These are phyloP conservation scores for Friedmanniomyces endolithicus DNA, from an alignment of 495 filamentous ascomycete species.

Conservation along the genomic window DNA sequence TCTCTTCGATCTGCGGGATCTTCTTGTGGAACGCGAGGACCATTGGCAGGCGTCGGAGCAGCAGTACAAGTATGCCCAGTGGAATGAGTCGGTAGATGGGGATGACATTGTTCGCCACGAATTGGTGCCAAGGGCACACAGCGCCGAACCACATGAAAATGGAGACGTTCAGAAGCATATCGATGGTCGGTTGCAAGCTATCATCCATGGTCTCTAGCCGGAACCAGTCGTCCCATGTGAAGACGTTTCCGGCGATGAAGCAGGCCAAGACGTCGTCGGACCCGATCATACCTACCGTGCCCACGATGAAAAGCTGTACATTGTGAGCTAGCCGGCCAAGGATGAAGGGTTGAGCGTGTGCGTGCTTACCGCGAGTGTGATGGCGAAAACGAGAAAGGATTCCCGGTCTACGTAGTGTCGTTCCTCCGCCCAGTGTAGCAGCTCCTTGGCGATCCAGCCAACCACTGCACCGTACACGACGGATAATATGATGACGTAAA, in stretches of 20 bases:
- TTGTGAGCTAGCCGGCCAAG: neutral
- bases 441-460: constrained; percentile 68
- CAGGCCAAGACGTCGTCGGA: constrained; percentile 87
- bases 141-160: constrained; percentile 90
- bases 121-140: constrained; percentile 68
- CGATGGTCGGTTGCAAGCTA: constrained; percentile 79
- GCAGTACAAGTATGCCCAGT: constrained; percentile 66
- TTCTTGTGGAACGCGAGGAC: constrained; percentile 59
- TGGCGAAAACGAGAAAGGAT: constrained; percentile 81
- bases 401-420: constrained; percentile 76
- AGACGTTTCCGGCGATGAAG: constrained; percentile 84
- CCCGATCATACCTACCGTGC: constrained; percentile 79
- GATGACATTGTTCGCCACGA: constrained; percentile 54
- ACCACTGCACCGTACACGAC: constrained; percentile 62
- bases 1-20: constrained; percentile 68
- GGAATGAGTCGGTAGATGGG: constrained; percentile 66
- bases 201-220: constrained; percentile 79
- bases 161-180: constrained; percentile 72
- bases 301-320: constrained; percentile 59
- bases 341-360: neutral
- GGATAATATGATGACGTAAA: constrained; percentile 70
- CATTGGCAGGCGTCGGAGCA: constrained; percentile 67
- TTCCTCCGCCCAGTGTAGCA: constrained; percentile 75
- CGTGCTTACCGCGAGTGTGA: constrained; percentile 56
- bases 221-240: constrained; percentile 93